Evolutionary conservation across 2,329 filamentous ascomycete species (phyloP).

Genomic region (Apiospora pterosperma): DNA sequence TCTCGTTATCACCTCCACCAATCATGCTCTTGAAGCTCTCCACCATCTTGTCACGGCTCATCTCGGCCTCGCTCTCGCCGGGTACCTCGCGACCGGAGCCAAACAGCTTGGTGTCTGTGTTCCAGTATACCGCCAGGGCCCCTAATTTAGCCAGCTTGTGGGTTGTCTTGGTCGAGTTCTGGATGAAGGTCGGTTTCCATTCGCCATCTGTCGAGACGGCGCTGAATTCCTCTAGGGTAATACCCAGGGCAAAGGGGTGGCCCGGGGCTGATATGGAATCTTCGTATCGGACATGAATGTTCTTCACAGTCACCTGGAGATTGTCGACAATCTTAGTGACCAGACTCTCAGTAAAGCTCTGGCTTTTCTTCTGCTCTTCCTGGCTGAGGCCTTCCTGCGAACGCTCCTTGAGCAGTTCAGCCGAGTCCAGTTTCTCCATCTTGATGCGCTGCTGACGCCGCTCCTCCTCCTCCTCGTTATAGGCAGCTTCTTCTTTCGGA

Average conservation of each 20-base stretch:
- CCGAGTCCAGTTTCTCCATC: slow-evolving; percentile 97
- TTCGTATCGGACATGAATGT: slow-evolving; percentile 97
- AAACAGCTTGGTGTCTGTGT: slow-evolving; percentile 84
- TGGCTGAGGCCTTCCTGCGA: slow-evolving; percentile 89
- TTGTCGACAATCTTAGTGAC: slow-evolving; percentile 98
- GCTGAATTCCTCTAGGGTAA: slow-evolving; percentile 94
- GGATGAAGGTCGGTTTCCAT: slow-evolving; percentile 95
- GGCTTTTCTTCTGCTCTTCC: slow-evolving; percentile 95
- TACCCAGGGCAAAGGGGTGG: slow-evolving; percentile 88
- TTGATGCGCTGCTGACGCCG: slow-evolving; percentile 85
- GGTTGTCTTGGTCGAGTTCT: slow-evolving; percentile 76
- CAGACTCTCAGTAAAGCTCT: slow-evolving; percentile 94
- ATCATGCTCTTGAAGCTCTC: slow-evolving; percentile 76
- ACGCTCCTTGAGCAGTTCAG: slow-evolving; percentile 88
- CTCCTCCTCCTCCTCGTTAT: slow-evolving; percentile 90
- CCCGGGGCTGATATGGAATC: slow-evolving; percentile 93
- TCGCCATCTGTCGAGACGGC: slow-evolving; percentile 92
- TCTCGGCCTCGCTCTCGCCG: slow-evolving; percentile 53
- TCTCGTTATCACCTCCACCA: slow-evolving; percentile 55
- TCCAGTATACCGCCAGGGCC: slow-evolving; percentile 94
- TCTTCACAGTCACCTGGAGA: slow-evolving; percentile 94
- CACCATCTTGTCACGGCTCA: slow-evolving; percentile 74
- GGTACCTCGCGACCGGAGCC: slow-evolving; percentile 75
- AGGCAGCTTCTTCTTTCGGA: slow-evolving; percentile 91
- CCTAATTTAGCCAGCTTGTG: slow-evolving; percentile 93